Conservation (phyloP, 768 basidiomycete species). For the Trametes maxima region DNA sequence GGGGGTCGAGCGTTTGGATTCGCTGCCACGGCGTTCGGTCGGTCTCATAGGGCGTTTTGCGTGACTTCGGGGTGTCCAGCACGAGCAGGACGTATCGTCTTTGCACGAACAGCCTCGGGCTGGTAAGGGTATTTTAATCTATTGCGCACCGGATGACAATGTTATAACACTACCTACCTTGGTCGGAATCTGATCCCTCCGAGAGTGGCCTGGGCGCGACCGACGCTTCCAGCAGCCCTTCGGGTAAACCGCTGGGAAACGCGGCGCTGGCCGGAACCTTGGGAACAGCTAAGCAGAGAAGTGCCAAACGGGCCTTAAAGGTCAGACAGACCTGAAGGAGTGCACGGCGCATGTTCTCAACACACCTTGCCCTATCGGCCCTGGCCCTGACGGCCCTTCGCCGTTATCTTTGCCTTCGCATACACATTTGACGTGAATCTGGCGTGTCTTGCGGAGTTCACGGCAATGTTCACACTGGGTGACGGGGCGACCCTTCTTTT, state of each 20-base stretch:
- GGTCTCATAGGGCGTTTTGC: constrained; percentile 16
- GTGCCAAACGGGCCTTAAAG: constrained; percentile 43
- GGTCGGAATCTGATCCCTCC: constrained; percentile 63
- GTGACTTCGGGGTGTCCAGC: constrained; percentile 46
- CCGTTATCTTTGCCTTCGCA: constrained; percentile 32
- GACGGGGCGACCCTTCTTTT: constrained; percentile 61
- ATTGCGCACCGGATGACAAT: no score
- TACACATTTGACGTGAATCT: constrained; percentile 44
- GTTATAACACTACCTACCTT: constrained; percentile 50
- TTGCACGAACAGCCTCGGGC: constrained; percentile 46
- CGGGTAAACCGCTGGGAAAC: constrained; percentile 78
- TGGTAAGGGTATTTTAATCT: no score
- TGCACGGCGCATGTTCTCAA: constrained; percentile 28
- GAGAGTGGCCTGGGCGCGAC: constrained; percentile 47
- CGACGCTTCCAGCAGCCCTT: constrained; percentile 64
- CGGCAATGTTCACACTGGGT: constrained; percentile 50
- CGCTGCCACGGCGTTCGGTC: constrained; percentile 2
- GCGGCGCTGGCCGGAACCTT: constrained; percentile 71
- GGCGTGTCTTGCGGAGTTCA: constrained; percentile 43
- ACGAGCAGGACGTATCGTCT: constrained; percentile 53
- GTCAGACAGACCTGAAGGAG: constrained; percentile 36
- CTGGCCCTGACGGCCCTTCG: background rate
- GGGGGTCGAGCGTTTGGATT: constrained; percentile 8
- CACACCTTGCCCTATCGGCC: constrained; percentile 64
- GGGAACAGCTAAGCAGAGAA: constrained; percentile 46